A percentile compares a stretch with the other conserved stretches of the same genome.
Conservation (phyloP, 768 basidiomycete genomes). For the Russula griseocarnosa region DNA sequence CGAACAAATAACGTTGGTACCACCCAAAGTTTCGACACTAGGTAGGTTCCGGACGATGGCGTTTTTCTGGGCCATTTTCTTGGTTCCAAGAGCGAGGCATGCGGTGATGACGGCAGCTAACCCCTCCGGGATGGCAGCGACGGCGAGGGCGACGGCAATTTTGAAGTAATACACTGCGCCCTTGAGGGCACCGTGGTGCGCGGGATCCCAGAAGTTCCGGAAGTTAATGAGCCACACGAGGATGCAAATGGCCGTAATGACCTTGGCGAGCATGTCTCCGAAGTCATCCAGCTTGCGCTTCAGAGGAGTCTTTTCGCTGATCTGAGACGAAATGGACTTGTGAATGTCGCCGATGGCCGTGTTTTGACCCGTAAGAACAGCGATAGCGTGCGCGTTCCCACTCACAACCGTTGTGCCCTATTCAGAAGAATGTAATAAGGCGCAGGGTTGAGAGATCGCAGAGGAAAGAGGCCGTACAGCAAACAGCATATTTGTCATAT, state of each 20-base stretch:
- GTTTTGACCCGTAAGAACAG: conserved; percentile 76
- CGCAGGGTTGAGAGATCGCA: neutral
- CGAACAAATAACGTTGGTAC: conserved; percentile 97
- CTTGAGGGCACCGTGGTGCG: conserved; percentile 84
- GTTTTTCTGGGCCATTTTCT: conserved; percentile 99
- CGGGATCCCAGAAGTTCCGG: conserved; percentile 92
- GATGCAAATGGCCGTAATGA: conserved; percentile 94
- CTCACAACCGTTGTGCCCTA: conserved; percentile 96
- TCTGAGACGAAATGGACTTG: conserved; percentile 90
- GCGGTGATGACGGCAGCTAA: conserved; percentile 98
- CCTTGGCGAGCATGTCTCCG: conserved; percentile 95
- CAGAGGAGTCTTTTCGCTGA: conserved; percentile 92
- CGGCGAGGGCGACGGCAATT: conserved; percentile 97
- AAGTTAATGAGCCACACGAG: conserved; percentile 98
- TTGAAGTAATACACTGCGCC: conserved; percentile 99
- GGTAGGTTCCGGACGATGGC: conserved; percentile 96
- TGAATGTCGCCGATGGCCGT: conserved; percentile 98
- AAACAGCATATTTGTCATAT: conserved; percentile 96
- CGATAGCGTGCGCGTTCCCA: conserved; percentile 82
- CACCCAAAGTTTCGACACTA: conserved; percentile 94
- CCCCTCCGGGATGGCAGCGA: conserved; percentile 97
- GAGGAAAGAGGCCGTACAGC: conserved; percentile 48
- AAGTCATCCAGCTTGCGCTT: conserved; percentile 99
- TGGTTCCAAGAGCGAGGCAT: conserved; percentile 92
- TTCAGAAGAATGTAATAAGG: conserved; percentile 8